Conservation (phyloP, 2,329 filamentous ascomycete genomes). For the Phyllosticta citriasiana region DNA sequence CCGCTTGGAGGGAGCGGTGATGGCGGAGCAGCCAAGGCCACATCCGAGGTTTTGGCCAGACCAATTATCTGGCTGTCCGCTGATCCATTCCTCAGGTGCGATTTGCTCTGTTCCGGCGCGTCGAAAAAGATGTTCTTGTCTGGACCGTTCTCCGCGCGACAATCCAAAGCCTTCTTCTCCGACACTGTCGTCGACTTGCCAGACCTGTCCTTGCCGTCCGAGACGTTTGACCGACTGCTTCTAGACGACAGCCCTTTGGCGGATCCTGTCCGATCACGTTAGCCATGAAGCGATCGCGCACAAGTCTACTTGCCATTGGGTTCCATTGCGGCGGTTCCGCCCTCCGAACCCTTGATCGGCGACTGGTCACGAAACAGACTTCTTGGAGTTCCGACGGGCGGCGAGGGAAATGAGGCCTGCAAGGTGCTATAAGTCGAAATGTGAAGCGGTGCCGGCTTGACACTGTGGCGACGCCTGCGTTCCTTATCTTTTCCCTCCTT, state of each 20-base stretch:
- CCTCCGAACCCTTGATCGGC: not conserved
- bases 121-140: not conserved
- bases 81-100: not conserved
- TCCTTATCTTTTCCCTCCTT: not conserved
- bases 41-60: constrained; percentile 2
- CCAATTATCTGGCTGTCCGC: not conserved
- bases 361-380: not conserved
- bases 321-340: not conserved
- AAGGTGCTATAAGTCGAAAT: not conserved
- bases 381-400: not conserved
- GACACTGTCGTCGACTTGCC: not conserved
- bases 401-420: not conserved
- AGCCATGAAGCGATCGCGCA: not conserved
- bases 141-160: not conserved
- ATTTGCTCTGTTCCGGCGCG: not conserved
- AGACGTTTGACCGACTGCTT: not conserved
- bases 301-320: not conserved
- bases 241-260: not conserved
- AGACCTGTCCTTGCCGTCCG: not conserved
- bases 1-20: not conserved
- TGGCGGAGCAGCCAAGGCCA: constrained; percentile 1
- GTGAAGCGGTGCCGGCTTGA: not conserved
- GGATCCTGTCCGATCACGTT: not conserved
- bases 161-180: not conserved
- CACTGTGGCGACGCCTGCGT: not conserved